These are phyloP conservation scores for Xylaria scruposa DNA, from an alignment of 495 filamentous ascomycete genomes.

Conservation along the genomic window DNA sequence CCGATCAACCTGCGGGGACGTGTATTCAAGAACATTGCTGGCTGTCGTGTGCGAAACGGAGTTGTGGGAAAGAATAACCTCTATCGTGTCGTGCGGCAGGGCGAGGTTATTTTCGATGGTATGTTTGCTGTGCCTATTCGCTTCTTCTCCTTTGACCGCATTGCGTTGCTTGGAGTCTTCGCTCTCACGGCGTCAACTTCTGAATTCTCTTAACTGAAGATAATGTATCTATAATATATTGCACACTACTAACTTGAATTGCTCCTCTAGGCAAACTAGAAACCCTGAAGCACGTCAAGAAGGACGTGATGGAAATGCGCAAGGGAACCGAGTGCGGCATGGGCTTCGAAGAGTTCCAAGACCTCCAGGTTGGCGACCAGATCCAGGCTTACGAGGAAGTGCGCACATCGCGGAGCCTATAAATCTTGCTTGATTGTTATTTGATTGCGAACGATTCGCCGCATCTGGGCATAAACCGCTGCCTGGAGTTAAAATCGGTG, in stretches of 20 bases:
- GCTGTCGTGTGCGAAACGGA: conserved; percentile 87
- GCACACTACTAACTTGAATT: background rate
- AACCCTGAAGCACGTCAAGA: conserved; percentile 90
- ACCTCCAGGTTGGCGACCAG: conserved; percentile 80
- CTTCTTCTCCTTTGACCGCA: background rate
- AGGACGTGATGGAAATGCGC: conserved; percentile 84
- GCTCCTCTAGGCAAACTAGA: conserved; percentile 63
- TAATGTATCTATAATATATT: no score
- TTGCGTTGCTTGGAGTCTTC: background rate
- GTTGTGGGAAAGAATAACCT: conserved; percentile 63
- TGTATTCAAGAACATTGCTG: conserved; percentile 75
- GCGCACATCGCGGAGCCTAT: conserved; percentile 72
- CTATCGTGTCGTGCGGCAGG: conserved; percentile 73
- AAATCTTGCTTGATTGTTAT: conserved; percentile 28
- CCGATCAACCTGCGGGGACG: conserved; percentile 78
- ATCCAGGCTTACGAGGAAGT: conserved; percentile 87
- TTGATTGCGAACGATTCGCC: background rate
- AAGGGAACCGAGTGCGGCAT: conserved; percentile 95
- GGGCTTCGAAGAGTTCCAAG: conserved; percentile 78
- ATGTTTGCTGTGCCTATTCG: conserved; percentile 41
- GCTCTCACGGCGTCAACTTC: background rate
- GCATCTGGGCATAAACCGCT: background rate
- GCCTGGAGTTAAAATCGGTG: background rate
- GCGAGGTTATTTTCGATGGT: conserved; percentile 80
- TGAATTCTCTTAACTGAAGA: background rate